Evolutionary conservation across 257 asterid genomes (phyloP).

Genomic region (Osmanthus fragrans): DNA sequence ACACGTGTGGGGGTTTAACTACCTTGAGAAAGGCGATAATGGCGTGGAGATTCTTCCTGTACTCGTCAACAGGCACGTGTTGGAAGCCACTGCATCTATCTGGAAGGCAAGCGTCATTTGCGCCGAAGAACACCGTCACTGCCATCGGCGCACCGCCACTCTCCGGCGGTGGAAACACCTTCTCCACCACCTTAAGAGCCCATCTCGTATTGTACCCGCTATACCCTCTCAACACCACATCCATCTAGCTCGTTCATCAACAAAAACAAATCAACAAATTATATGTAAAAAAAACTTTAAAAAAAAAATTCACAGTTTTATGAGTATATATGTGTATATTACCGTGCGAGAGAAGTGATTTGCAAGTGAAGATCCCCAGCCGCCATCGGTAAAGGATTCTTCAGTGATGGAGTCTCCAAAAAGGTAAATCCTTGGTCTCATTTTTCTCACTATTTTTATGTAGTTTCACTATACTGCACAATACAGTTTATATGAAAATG

Average conservation of each 20-base stretch:
- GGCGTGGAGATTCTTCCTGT: slow-evolving; percentile 58
- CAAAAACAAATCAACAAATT: neutral
- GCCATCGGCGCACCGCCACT: slow-evolving; percentile 47
- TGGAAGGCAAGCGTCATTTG: slow-evolving; percentile 79
- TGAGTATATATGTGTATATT: neutral
- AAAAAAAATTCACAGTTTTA: neutral
- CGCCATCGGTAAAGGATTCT: slow-evolving; percentile 58
- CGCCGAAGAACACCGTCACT: slow-evolving; percentile 89
- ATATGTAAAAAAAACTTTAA: neutral
- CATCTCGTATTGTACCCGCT: slow-evolving; percentile 90
- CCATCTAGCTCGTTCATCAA: slow-evolving; percentile 46
- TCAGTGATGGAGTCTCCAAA: slow-evolving; percentile 96
- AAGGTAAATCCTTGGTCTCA: slow-evolving; percentile 83
- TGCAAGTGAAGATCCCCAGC: slow-evolving; percentile 90
- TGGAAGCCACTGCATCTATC: slow-evolving; percentile 59
- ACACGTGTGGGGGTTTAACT: slow-evolving; percentile 15
- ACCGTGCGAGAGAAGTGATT: slow-evolving; percentile 73
- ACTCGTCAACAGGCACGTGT: slow-evolving; percentile 84
- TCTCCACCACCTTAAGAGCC: slow-evolving; percentile 62
- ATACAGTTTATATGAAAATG: no score
- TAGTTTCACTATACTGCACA: no score
- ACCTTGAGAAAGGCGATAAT: slow-evolving; percentile 77
- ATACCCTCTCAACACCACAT: slow-evolving; percentile 86
- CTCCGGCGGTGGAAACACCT: slow-evolving; percentile 47
- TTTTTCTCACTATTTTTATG: slow-evolving; percentile 13